Percentiles rank a stretch among this genome's conserved stretches.
These are phyloP conservation scores for Talaromyces pinophilus DNA, from an alignment of 2,329 filamentous ascomycete genomes.

Conservation along the genomic window DNA sequence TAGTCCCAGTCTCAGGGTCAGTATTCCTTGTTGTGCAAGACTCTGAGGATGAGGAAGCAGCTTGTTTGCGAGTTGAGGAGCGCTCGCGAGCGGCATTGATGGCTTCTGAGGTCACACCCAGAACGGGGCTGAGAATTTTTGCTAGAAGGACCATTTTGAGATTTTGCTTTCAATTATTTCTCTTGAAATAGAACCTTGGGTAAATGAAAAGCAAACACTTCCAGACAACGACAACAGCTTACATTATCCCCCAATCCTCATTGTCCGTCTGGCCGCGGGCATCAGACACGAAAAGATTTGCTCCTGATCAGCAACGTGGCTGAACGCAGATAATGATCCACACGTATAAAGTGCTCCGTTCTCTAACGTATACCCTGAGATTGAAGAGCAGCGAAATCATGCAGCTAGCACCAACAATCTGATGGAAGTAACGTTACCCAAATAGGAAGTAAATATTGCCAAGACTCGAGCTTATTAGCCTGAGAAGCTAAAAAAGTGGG, in stretches of 20 bases:
- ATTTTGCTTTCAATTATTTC: not conserved
- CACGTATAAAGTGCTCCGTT: not conserved
- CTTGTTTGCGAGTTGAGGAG: not conserved
- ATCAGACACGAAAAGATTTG: not conserved
- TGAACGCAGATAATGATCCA: not conserved
- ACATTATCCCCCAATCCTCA: not conserved
- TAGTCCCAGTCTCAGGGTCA: not conserved
- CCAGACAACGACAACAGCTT: not conserved
- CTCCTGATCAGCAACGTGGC: not conserved
- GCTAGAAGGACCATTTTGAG: not conserved
- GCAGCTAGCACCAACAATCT: not conserved
- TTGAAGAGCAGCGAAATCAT: not conserved
- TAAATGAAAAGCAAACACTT: not conserved
- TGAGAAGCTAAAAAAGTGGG: not conserved
- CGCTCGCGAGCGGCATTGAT: slow-evolving; percentile 7
- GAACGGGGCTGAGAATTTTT: not conserved
- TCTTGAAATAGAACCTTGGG: not conserved
- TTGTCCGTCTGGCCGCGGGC: not conserved
- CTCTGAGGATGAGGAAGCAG: not conserved
- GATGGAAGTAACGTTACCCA: not conserved
- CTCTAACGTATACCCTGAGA: not conserved
- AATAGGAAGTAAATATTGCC: not conserved
- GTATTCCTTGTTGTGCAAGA: not conserved
- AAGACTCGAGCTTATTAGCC: not conserved
- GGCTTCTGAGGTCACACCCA: slow-evolving; percentile 1